These are phyloP conservation scores for Trichosporon faecale DNA, from an alignment of 1,284 basidiomycete genomes.

Conservation along the genomic window DNA sequence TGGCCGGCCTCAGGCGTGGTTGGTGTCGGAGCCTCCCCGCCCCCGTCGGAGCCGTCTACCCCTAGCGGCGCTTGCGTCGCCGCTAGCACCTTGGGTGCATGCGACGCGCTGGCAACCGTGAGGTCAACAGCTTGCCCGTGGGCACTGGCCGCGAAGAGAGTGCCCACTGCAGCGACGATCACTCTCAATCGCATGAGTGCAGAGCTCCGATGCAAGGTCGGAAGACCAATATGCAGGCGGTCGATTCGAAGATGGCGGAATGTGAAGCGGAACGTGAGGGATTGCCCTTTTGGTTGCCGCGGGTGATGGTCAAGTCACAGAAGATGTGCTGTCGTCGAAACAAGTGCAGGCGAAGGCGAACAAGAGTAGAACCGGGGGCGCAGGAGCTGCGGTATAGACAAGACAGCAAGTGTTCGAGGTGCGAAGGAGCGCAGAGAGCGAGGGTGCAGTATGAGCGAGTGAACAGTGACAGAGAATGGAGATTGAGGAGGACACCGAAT, in stretches of 20 bases:
- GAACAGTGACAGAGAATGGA: background rate
- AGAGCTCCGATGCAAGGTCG: background rate
- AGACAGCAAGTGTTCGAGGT: background rate
- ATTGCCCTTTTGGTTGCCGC: background rate
- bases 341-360: background rate
- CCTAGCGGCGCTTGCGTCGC: conserved; percentile 7
- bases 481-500: background rate
- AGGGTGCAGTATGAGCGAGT: background rate
- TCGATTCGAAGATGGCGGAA: background rate
- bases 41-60: background rate
- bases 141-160: background rate
- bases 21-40: conserved; percentile 4
- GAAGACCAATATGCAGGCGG: background rate
- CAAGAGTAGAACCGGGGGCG: background rate
- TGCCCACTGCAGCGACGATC: background rate
- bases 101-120: background rate
- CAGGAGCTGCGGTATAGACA: background rate
- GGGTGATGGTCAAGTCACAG: background rate
- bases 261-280: background rate
- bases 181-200: background rate
- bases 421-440: background rate
- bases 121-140: background rate
- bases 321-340: background rate
- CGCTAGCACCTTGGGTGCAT: background rate
- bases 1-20: background rate